phyloP scores from a whole-genome alignment of 257 asterid species.

The Hygrophila difformis region DNA sequence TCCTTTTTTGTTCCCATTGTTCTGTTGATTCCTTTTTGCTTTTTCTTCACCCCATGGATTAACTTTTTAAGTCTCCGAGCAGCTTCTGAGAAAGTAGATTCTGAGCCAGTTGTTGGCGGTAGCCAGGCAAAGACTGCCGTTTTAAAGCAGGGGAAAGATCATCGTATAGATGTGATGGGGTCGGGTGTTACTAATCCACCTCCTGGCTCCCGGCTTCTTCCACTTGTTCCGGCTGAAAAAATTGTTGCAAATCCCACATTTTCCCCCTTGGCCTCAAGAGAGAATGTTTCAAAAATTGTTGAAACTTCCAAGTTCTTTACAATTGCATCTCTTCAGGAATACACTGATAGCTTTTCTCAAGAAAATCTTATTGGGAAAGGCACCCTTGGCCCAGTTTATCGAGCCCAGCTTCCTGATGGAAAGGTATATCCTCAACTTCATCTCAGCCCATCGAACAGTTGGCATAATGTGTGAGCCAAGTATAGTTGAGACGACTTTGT shows the following conservation, averaged over 20 bases:
- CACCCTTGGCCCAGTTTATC: conserved; percentile 63
- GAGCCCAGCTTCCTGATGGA: conserved; percentile 68
- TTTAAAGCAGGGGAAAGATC: conserved; percentile 30
- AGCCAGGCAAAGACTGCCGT: conserved; percentile 25
- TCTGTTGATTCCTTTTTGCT: neutral
- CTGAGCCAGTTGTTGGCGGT: conserved; percentile 25
- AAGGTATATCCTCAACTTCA: conserved; percentile 31
- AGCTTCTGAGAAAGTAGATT: conserved; percentile 29
- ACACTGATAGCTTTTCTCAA: conserved; percentile 79
- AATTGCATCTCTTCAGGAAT: conserved; percentile 77
- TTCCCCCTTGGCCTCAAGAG: conserved; percentile 27
- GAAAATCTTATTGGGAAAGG: conserved; percentile 80
- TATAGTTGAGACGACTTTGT: neutral
- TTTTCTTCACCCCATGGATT: conserved; percentile 1
- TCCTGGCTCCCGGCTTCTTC: conserved; percentile 49
- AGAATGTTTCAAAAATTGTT: conserved; percentile 21
- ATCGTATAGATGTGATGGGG: conserved; percentile 32
- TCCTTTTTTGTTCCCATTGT: neutral
- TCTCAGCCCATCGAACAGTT: no score
- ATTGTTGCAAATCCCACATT: conserved; percentile 51
- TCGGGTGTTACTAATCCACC: conserved; percentile 22
- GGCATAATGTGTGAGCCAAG: neutral
- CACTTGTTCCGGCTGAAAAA: conserved; percentile 52
- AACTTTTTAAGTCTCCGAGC: conserved; percentile 17
- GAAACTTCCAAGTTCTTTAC: conserved; percentile 39